A percentile compares a stretch with the other conserved stretches of the same genome.
phyloP scores from a whole-genome alignment of 2,329 filamentous ascomycete species.

The Ceratocystis ficicola region DNA sequence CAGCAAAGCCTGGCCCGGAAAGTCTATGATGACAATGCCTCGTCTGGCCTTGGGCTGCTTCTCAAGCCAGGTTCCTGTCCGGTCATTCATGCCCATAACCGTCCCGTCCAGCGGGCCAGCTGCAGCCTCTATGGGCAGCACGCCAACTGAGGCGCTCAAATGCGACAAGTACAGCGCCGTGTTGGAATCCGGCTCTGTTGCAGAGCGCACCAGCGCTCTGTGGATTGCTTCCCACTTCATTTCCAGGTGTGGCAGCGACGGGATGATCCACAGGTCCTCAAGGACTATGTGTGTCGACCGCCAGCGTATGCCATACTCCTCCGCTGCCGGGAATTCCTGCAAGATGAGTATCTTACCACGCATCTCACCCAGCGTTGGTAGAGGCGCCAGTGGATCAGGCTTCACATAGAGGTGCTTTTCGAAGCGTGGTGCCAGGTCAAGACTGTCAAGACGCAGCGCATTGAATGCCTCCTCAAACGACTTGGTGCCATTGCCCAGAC shows the following conservation, averaged over 20 bases:
- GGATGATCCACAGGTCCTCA: constrained; percentile 38
- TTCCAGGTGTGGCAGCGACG: constrained; percentile 33
- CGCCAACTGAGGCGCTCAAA: constrained; percentile 37
- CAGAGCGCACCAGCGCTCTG: constrained; percentile 32
- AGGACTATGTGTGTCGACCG: constrained; percentile 35
- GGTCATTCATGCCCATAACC: constrained; percentile 39
- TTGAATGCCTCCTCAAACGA: constrained; percentile 38
- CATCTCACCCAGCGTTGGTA: constrained; percentile 36
- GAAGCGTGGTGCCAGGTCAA: constrained; percentile 30
- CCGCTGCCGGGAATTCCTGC: constrained; percentile 34
- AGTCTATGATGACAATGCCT: constrained; percentile 40
- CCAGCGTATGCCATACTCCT: constrained; percentile 36
- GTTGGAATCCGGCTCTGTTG: constrained; percentile 29
- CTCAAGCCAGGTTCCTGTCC: constrained; percentile 36
- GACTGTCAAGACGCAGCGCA: constrained; percentile 30
- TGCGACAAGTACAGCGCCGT: constrained; percentile 37
- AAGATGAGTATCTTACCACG: constrained; percentile 38
- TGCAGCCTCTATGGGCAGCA: constrained; percentile 39
- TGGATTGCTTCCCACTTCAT: constrained; percentile 38
- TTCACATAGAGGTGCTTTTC: constrained; percentile 31
- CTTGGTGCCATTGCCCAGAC: constrained; percentile 28
- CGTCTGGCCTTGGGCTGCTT: constrained; percentile 28
- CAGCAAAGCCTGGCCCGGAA: constrained; percentile 35
- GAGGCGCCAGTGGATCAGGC: constrained; percentile 26
- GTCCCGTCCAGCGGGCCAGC: constrained; percentile 35